Evolutionary conservation across 441 rosid genomes (phyloP).

Genomic region (Pelargonium citronellum): DNA sequence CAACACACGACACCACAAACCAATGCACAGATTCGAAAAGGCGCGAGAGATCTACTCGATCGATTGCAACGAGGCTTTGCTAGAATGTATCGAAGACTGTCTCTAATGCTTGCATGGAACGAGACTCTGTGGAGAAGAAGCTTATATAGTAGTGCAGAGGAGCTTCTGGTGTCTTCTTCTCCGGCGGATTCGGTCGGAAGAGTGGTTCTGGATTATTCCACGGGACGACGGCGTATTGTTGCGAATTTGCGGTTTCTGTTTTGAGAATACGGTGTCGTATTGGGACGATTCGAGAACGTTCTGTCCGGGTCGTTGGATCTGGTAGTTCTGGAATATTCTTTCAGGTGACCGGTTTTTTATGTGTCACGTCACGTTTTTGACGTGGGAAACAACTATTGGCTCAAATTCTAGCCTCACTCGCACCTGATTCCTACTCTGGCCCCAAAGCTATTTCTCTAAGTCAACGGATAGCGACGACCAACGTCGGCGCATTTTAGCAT

Average conservation of each 20-base stretch:
- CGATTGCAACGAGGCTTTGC: neutral
- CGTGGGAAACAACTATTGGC: too few species aligned
- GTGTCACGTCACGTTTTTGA: too few species aligned
- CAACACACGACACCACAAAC: neutral
- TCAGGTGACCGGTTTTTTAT: too few species aligned
- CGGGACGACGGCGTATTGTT: neutral
- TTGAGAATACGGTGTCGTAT: too few species aligned
- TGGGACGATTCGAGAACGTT: too few species aligned
- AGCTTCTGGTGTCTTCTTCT: constrained; percentile 37
- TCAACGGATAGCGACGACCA: neutral
- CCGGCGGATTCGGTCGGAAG: neutral
- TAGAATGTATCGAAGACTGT: too few species aligned
- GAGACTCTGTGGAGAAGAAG: neutral
- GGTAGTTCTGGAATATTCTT: too few species aligned
- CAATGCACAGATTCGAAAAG: neutral
- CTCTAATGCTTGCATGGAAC: neutral
- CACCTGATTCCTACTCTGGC: neutral
- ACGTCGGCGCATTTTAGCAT: neutral
- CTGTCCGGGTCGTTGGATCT: too few species aligned
- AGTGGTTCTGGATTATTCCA: constrained; percentile 56
- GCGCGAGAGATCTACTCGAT: neutral
- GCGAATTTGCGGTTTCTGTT: too few species aligned
- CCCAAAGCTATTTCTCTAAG: too few species aligned
- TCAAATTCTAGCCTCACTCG: neutral
- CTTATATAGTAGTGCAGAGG: constrained; percentile 20